Evolutionary conservation across 1,139 yeast genomes (phyloP).

Genomic region (Citeromyces siamensis): DNA sequence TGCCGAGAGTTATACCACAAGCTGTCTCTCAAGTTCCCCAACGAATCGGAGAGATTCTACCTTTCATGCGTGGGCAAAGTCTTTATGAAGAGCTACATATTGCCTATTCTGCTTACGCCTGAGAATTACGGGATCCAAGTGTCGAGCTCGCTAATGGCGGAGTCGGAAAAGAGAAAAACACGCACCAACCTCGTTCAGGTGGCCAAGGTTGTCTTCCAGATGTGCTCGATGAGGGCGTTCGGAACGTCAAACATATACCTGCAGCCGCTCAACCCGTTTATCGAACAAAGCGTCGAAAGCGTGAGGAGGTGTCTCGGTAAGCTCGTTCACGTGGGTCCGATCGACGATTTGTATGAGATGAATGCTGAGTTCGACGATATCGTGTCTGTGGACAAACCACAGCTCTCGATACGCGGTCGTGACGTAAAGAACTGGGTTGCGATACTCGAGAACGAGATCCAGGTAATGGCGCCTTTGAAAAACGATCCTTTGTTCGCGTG

Average conservation of each 20-base stretch:
- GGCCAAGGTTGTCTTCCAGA: slow-evolving; percentile 48
- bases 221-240: slow-evolving; percentile 58
- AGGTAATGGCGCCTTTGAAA: slow-evolving; percentile 30
- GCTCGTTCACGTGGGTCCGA: slow-evolving; percentile 41
- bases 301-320: slow-evolving; percentile 30
- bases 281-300: slow-evolving; percentile 34
- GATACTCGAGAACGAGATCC: slow-evolving; percentile 38
- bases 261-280: slow-evolving; percentile 71
- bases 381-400: slow-evolving; percentile 54
- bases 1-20: slow-evolving; percentile 24
- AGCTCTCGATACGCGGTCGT: slow-evolving; percentile 45
- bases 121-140: slow-evolving; percentile 48
- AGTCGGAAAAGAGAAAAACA: slow-evolving; percentile 13
- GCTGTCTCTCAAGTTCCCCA: slow-evolving; percentile 34
- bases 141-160: slow-evolving; percentile 11
- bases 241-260: slow-evolving; percentile 48
- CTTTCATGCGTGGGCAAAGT: slow-evolving; percentile 61
- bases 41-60: slow-evolving; percentile 37
- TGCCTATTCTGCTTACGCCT: slow-evolving; percentile 58
- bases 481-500: slow-evolving; percentile 48
- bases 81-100: slow-evolving; percentile 48
- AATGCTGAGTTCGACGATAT: slow-evolving; percentile 57
- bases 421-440: slow-evolving; percentile 56
- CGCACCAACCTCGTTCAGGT: slow-evolving; percentile 46
- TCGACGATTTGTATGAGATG: slow-evolving; percentile 51